Conservation (phyloP, 352 stramenopile genomes). For the Phytopythium litorale region DNA sequence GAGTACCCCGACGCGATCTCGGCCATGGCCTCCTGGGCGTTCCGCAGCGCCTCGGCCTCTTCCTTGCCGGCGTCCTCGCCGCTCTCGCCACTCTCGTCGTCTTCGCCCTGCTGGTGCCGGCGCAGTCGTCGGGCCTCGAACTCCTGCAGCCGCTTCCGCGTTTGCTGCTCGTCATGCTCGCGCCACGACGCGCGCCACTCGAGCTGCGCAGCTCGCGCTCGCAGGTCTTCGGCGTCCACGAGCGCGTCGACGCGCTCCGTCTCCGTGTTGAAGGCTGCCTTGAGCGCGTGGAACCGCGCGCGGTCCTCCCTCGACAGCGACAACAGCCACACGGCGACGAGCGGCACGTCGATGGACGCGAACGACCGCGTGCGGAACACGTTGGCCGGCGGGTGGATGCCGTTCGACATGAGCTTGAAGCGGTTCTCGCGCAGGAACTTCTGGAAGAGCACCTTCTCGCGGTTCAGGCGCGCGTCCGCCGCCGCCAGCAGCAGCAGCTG, state of each 20-base stretch:
- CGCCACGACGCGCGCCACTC: slow-evolving; percentile 55
- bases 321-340: slow-evolving; percentile 89
- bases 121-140: slow-evolving; percentile 69
- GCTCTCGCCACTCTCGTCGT: slow-evolving; percentile 18
- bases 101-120: slow-evolving; percentile 60
- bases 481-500: slow-evolving; percentile 89
- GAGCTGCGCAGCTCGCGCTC: slow-evolving; percentile 38
- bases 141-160: slow-evolving; percentile 66
- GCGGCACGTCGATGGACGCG: slow-evolving; percentile 86
- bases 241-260: slow-evolving; percentile 78
- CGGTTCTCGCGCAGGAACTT: slow-evolving; percentile 93
- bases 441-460: slow-evolving; percentile 91
- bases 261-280: slow-evolving; percentile 84
- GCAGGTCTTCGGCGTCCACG: slow-evolving; percentile 66
- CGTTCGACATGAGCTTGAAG: slow-evolving; percentile 93
- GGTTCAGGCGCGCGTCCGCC: slow-evolving; percentile 80
- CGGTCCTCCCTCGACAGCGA: slow-evolving; percentile 81
- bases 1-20: slow-evolving; percentile 87
- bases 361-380: slow-evolving; percentile 90
- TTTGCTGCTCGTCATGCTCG: slow-evolving; percentile 62
- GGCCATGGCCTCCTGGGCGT: slow-evolving; percentile 74
- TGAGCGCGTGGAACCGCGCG: slow-evolving; percentile 85
- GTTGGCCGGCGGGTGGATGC: slow-evolving; percentile 86
- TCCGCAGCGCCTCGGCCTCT: slow-evolving; percentile 75
- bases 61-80: slow-evolving; percentile 12